Evolutionary conservation across 2,329 filamentous ascomycete species (phyloP), one percentile per base, ranked within the genome.

Genomic region (Fusarium sp.): DNA sequence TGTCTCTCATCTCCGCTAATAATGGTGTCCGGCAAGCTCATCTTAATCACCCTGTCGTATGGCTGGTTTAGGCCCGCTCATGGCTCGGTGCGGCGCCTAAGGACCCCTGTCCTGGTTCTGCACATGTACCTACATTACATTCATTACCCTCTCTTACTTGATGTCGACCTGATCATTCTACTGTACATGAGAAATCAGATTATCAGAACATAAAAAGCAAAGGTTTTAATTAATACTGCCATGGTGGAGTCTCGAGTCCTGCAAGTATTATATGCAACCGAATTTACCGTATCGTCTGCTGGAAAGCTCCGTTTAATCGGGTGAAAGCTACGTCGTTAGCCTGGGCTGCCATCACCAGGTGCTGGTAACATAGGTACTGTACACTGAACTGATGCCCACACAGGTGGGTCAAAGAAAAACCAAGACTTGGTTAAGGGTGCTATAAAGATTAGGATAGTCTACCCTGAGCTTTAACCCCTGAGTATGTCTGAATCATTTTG

Each of bases 1-100:
- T 70, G 72, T 75, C 69, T 67, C 72, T 76, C 74, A 76, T 76
- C 74, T 76, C 74, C 74, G 74, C 74, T 76, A 75, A 74, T 73
- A 53, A 74, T 72, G 72, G 70, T 76, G 70, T 67, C 73, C 71
- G 74, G 73, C 74, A 74, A 67, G 71, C 74, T 75, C 74, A 76
- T 76, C 70, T 75, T 74, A 75, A 74, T 66, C 65, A 67, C 73
- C 68, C 67, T 72, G 70, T 70, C 62, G 57, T 64, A 69, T 60
- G 62, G 69, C 59, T 67, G 65, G 38, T 62, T 55, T 44, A 49
- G 65, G 57, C 56, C 62, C 59, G 54, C 57, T 55, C 65, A 68
- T 75, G 67, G 63, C 67, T 65, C 62, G 58, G 70, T 73, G 73
- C 73, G 72, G 72, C 74, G 74, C 65, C 71, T 72, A 64, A 58